Conservation (phyloP, 208 protist genomes). For the Leishmania guyanensis region DNA sequence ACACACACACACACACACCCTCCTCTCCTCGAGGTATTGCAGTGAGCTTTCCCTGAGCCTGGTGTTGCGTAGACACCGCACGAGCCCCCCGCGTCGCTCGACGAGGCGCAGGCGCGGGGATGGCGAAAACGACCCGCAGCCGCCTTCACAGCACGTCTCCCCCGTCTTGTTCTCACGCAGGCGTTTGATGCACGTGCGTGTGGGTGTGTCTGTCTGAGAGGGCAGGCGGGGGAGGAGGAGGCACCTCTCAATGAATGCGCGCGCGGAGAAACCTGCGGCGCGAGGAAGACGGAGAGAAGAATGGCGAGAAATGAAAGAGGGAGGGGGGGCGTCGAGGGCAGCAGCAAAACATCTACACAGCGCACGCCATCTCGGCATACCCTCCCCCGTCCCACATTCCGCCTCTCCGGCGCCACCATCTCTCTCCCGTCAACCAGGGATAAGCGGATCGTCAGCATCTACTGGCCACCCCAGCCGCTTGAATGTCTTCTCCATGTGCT, state of each 20-base stretch:
- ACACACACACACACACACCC: too few relatives aligned
- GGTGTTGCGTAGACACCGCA: too few relatives aligned
- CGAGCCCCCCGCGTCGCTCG: too few relatives aligned
- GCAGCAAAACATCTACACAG: neutral
- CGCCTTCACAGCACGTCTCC: too few relatives aligned
- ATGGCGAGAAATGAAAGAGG: neutral
- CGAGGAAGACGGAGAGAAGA: neutral
- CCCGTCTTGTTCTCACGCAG: too few relatives aligned
- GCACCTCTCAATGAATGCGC: too few relatives aligned
- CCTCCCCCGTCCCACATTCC: neutral
- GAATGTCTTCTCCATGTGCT: constrained; percentile 91
- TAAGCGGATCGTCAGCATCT: constrained; percentile 89
- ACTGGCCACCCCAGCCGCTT: constrained; percentile 84
- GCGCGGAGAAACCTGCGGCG: neutral
- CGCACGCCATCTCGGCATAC: neutral
- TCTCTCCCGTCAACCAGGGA: constrained; percentile 61
- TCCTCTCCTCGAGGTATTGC: too few relatives aligned
- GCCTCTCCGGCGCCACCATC: neutral
- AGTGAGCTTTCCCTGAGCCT: too few relatives aligned
- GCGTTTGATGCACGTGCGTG: neutral
- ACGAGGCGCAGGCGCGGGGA: too few relatives aligned
- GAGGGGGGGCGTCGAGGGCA: neutral
- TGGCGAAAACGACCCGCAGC: too few relatives aligned
- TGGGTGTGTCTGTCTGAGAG: neutral
- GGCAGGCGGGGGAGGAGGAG: too few relatives aligned